Base-by-base conservation (phyloP, 2,329 filamentous ascomycete genomes). In the Kalaharituber pfeilii region DNA sequence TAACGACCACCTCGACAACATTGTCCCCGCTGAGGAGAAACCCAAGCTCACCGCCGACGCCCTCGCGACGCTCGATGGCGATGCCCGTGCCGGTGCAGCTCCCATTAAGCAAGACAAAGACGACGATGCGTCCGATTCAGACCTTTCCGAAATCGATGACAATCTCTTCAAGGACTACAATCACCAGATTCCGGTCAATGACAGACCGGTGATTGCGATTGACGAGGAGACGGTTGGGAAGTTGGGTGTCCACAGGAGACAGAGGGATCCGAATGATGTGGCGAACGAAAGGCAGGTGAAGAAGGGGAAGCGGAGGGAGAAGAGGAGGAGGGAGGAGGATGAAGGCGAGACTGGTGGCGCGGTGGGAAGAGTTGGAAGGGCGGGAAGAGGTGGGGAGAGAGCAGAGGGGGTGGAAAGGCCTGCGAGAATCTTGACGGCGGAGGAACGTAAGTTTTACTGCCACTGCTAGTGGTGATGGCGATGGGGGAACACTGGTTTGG, bases 381-480 rank as follows among this genome's bases (percentile, higher is more conserved):
- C 13, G 11, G 47, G 42, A 45, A 20, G 42, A 9, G 42, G 24
- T 20, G 42, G 42, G 25, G 42, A 22, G 22, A 47, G 42, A 22
- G 3, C 42, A 13, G 42, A 47, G 42, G 24, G 42, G 42, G 42
- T 18, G 13, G 42, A 47, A 22, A 3, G 42, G 42, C 42, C 42
- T 86, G 64, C 75, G 82, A 58, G 69, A 22, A 47, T 47, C 13
- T 25, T 96, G 62, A 82, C 84, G 20, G 86, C 87, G 0, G 86
- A 91, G 68, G 86, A 94, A 71, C 77, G 85, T 79, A 69, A 66
- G 77, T 75, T 28, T 27, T 29, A 28, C n/a, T n/a, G n/a, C n/a
- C n/a, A n/a, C n/a, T n/a, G n/a, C n/a, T n/a, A n/a, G n/a, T n/a
- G n/a, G 25, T 30, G 15, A 27, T 54, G 29, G 29, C 49, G 25